These are phyloP conservation scores for Nakazawaea populi DNA, from an alignment of 805 yeast species.

Conservation along the genomic window DNA sequence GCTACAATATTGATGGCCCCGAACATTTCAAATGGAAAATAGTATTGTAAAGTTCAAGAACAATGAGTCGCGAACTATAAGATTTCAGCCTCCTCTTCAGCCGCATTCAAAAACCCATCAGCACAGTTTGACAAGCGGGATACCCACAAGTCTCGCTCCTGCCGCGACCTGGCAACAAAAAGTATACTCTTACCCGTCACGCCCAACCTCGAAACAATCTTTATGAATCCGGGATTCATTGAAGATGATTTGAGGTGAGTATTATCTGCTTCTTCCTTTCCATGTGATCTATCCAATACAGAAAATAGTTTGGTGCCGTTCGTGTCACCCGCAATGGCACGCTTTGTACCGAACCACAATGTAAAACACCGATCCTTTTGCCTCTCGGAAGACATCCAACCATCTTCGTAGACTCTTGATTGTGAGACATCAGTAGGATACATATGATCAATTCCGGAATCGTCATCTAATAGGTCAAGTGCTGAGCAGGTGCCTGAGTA, in stretches of 20 bases:
- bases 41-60: too few relatives aligned
- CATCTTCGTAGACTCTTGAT: constrained; percentile 75
- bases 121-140: constrained; percentile 35
- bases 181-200: constrained; percentile 63
- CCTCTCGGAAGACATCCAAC: constrained; percentile 79
- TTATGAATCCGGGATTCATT: constrained; percentile 26
- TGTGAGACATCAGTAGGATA: constrained; percentile 51
- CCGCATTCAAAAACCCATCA: constrained; percentile 29
- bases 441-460: constrained; percentile 31
- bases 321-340: constrained; percentile 29
- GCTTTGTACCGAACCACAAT: constrained; percentile 72
- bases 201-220: constrained; percentile 50
- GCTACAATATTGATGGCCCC: too few relatives aligned
- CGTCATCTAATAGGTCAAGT: constrained; percentile 44
- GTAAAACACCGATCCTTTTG: constrained; percentile 75
- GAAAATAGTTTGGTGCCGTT: neutral
- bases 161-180: constrained; percentile 76
- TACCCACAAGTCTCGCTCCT: constrained; percentile 85
- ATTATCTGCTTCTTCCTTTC: neutral
- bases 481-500: constrained; percentile 65
- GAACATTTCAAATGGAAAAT: too few relatives aligned
- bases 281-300: neutral
- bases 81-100: constrained; percentile 11
- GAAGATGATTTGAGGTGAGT: neutral
- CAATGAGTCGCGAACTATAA: too few relatives aligned